Percentiles rank a stretch among this genome's conserved stretches.
Conservation (phyloP, 2,329 filamentous ascomycete genomes). For the Fusarium sp. region DNA sequence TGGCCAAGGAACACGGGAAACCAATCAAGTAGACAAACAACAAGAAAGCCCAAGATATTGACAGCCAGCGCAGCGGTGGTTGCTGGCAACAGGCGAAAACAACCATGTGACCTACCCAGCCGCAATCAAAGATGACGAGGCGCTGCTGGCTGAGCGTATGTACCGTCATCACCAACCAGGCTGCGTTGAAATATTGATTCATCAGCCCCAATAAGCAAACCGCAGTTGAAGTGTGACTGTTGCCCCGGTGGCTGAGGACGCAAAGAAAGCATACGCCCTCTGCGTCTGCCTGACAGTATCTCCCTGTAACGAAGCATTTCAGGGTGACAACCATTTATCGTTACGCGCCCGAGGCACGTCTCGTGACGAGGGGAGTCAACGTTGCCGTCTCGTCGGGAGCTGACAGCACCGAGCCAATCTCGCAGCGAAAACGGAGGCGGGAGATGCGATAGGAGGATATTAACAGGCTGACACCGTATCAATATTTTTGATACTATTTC, state of each 20-base stretch:
- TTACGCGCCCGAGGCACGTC: slow-evolving; percentile 19
- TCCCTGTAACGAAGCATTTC: slow-evolving; percentile 18
- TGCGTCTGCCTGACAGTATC: background rate
- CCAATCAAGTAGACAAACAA: background rate
- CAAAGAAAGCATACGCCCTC: background rate
- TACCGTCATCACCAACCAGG: slow-evolving; percentile 15
- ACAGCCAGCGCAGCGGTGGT: background rate
- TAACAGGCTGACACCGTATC: slow-evolving; percentile 13
- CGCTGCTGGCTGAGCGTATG: slow-evolving; percentile 21
- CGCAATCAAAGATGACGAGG: slow-evolving; percentile 31
- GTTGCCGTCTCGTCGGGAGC: slow-evolving; percentile 9
- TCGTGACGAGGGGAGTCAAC: slow-evolving; percentile 15
- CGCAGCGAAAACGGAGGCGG: background rate
- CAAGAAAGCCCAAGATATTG: background rate
- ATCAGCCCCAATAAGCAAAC: slow-evolving; percentile 21
- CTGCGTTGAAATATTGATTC: background rate
- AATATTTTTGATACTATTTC: slow-evolving; percentile 32
- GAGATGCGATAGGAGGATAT: slow-evolving; percentile 15
- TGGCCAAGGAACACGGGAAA: background rate
- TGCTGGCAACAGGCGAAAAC: slow-evolving; percentile 7
- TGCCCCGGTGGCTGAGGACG: slow-evolving; percentile 2
- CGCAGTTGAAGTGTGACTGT: slow-evolving; percentile 4
- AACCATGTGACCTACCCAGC: slow-evolving; percentile 11
- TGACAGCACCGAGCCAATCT: slow-evolving; percentile 33
- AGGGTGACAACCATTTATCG: background rate